phyloP scores from a whole-genome alignment of 2,329 filamentous ascomycete species.

The Colletotrichum sp. region DNA sequence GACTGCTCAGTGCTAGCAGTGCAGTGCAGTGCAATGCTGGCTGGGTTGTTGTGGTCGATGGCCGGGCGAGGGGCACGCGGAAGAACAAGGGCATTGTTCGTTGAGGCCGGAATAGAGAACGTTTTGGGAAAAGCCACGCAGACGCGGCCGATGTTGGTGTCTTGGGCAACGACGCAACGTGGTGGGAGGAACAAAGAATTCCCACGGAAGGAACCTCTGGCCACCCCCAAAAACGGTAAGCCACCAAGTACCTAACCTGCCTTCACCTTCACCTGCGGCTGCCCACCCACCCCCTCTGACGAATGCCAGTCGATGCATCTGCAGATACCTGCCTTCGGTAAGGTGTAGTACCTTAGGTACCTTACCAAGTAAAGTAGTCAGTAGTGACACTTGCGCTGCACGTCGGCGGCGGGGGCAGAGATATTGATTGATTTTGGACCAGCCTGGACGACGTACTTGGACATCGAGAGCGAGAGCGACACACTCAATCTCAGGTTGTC shows the following conservation, averaged over 20 bases:
- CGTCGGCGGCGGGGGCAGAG: constrained; percentile 2
- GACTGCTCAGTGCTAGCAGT: neutral
- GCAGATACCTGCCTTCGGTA: neutral
- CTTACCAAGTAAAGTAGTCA: neutral
- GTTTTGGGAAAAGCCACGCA: constrained; percentile 12
- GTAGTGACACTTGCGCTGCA: neutral
- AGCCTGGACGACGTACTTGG: neutral
- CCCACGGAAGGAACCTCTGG: neutral
- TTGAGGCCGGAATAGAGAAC: neutral
- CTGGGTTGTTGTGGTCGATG: neutral
- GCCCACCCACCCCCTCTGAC: neutral
- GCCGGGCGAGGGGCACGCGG: neutral
- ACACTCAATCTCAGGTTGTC: neutral
- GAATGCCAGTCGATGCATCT: neutral
- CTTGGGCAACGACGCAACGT: neutral
- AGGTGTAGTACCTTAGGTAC: neutral
- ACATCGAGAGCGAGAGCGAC: neutral
- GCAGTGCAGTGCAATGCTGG: neutral
- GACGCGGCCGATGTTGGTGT: neutral
- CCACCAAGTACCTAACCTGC: neutral
- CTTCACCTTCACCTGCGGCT: neutral
- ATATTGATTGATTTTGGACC: neutral
- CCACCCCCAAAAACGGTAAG: neutral
- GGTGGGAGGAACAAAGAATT: neutral
- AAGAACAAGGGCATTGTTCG: constrained; percentile 11